Conservation (phyloP, 495 filamentous ascomycete genomes). For the Penicillium odoratum region DNA sequence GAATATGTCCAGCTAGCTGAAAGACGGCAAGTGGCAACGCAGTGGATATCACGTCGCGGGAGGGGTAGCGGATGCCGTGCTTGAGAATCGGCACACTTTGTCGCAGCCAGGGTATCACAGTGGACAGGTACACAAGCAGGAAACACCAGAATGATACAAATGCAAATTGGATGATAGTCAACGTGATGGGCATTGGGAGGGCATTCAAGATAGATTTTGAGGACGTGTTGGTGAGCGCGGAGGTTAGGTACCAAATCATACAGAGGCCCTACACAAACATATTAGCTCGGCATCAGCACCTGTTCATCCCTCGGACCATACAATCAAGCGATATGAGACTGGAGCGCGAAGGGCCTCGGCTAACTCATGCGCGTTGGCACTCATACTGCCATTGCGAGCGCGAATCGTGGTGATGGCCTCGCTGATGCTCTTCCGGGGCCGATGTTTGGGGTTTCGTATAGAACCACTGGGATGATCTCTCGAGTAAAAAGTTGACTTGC, state of each 20-base stretch:
- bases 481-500: conserved; percentile 31
- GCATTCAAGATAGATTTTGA: conserved; percentile 96
- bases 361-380: conserved; percentile 89
- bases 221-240: conserved; percentile 93
- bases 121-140: conserved; percentile 69
- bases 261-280: conserved; percentile 65
- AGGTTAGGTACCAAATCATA: conserved; percentile 88
- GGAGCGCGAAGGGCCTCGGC: conserved; percentile 88
- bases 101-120: conserved; percentile 64
- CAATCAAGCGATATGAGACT: conserved; percentile 81
- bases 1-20: conserved; percentile 89
- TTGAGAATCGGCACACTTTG: conserved; percentile 73
- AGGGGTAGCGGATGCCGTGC: conserved; percentile 78
- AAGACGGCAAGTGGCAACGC: conserved; percentile 90
- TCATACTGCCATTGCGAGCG: conserved; percentile 75
- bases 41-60: conserved; percentile 77
- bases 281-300: conserved; percentile 14
- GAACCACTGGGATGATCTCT: conserved; percentile 44
- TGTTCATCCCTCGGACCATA: conserved; percentile 47
- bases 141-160: conserved; percentile 91
- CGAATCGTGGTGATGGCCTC: conserved; percentile 82
- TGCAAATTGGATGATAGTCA: conserved; percentile 93
- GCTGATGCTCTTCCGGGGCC: conserved; percentile 77
- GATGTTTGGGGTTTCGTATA: conserved; percentile 56
- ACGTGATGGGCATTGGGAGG: conserved; percentile 86